phyloP scores from a whole-genome alignment of 2,329 filamentous ascomycete species.

The Aspergillus versicolor region DNA sequence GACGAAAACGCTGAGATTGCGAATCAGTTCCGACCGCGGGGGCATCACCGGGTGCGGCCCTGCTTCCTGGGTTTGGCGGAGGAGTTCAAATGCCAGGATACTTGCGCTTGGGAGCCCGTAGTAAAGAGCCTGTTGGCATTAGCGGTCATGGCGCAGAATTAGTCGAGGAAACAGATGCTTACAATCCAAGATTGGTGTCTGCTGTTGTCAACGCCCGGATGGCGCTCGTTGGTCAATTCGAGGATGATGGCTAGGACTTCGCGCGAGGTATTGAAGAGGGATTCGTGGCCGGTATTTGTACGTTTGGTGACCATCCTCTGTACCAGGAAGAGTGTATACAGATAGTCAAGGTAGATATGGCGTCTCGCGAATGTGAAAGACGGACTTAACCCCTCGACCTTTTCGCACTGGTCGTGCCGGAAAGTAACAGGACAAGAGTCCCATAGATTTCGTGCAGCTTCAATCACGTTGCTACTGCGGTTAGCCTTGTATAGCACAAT shows the following conservation, averaged over 20 bases:
- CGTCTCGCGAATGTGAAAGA: conserved; percentile 22
- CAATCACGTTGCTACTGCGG: conserved; percentile 24
- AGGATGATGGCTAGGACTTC: conserved; percentile 31
- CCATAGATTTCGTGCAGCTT: conserved; percentile 27
- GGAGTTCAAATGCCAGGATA: conserved; percentile 34
- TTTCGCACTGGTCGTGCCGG: conserved; percentile 24
- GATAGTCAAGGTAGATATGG: conserved; percentile 35
- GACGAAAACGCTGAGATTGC: conserved; percentile 35
- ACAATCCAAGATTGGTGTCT: conserved; percentile 37
- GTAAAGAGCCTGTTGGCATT: conserved; percentile 26
- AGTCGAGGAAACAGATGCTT: conserved; percentile 5
- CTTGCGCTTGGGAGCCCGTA: conserved; percentile 35
- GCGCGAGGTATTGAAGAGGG: conserved; percentile 34
- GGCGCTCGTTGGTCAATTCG: conserved; percentile 27
- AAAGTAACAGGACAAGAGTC: conserved; percentile 24
- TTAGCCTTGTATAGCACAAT: background rate
- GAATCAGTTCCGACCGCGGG: conserved; percentile 33
- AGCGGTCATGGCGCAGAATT: background rate
- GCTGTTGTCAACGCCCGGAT: conserved; percentile 29
- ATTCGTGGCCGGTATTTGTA: conserved; percentile 29
- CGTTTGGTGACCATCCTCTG: conserved; percentile 35
- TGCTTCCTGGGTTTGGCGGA: conserved; percentile 31
- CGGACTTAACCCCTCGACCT: conserved; percentile 7
- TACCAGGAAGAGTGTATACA: conserved; percentile 37
- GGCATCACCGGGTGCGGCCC: conserved; percentile 25